These are phyloP conservation scores for Erysimum cheiri DNA, from an alignment of 441 rosid genomes.

Conservation along the genomic window DNA sequence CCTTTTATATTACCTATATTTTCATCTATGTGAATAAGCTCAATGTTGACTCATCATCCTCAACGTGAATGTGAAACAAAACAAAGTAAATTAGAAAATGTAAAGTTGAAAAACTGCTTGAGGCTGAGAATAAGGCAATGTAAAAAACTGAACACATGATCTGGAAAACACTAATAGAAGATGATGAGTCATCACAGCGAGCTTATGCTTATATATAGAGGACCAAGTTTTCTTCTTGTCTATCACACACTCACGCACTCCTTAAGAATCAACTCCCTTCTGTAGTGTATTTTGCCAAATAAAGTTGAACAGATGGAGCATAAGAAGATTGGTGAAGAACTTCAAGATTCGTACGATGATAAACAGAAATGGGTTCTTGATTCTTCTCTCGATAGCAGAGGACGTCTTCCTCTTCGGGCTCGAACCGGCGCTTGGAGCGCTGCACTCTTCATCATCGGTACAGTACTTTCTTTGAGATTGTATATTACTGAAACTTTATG, in stretches of 20 bases:
- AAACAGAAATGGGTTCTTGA: conserved; percentile 80
- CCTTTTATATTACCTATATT: background rate
- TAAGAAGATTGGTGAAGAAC: conserved; percentile 20
- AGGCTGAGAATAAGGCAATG: conserved; percentile 25
- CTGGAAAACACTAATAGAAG: conserved; percentile 15
- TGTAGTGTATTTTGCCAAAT: conserved; percentile 19
- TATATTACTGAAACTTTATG: background rate
- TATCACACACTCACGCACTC: conserved; percentile 17
- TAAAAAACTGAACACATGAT: conserved; percentile 6
- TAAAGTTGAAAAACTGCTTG: background rate
- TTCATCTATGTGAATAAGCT: background rate
- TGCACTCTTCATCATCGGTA: conserved; percentile 85
- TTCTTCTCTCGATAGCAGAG: conserved; percentile 79
- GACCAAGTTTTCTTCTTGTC: conserved; percentile 14
- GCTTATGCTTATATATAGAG: conserved; percentile 29
- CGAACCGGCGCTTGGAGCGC: conserved; percentile 91
- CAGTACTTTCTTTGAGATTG: background rate
- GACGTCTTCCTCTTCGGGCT: conserved; percentile 71
- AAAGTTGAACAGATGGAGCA: conserved; percentile 40
- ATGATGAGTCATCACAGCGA: conserved; percentile 15
- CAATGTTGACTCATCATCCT: background rate
- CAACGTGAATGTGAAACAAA: conserved; percentile 16
- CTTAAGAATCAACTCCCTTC: background rate
- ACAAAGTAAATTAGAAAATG: background rate
- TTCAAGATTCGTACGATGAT: conserved; percentile 39